Evolutionary conservation across 108 stramenopile species (phyloP), one percentile per base, ranked within the genome.

Genomic region (Thalassiosira profunda): DNA sequence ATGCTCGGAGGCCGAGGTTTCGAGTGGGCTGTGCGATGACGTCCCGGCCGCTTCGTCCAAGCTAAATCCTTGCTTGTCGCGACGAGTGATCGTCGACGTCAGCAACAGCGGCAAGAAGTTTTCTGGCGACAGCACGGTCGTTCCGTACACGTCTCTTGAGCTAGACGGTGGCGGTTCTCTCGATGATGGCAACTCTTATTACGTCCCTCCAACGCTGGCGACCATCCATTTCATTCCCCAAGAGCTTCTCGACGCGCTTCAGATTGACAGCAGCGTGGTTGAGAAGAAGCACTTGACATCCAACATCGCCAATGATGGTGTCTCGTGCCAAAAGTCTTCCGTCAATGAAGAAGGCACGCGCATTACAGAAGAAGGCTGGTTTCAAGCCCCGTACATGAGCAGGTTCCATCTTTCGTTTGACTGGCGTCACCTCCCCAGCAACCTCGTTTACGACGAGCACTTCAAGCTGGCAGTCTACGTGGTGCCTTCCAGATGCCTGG

Each of bases 391-490:
- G 12, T 80, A 70, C n/a, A 73, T 90, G 56, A 72, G 81, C 43
- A 70, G 70, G 53, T 84, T 88, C 8, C 65, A 80, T 56, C 17
- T 95, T 17, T 73, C 69, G 5, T 90, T 89, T 47, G 90, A 95
- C 57, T 87, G 93, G 48, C 29, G 67, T 14, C 80, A 88, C 33
- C 49, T 95, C 31, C 87, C 92, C 7, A 52, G 35, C 10, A 56
- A 85, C 38, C 47, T 92, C 58, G 51, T 69, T 36, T 93, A 91
- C 54, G 80, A 81, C 23, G 80, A 90, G 47, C 92, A 95, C 66
- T 93, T 73, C 51, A 73, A 63, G 26, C 31, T 95, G 58, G 85
- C 92, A 18, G 86, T 95, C 14, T 90, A 74, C 48, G 87, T 85
- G 12, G 26, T 47, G 6, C 92, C 90, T 21, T 84, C 81, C 1